These are phyloP conservation scores for Saturnispora quitensis DNA, from an alignment of 805 yeast species.

Conservation along the genomic window DNA sequence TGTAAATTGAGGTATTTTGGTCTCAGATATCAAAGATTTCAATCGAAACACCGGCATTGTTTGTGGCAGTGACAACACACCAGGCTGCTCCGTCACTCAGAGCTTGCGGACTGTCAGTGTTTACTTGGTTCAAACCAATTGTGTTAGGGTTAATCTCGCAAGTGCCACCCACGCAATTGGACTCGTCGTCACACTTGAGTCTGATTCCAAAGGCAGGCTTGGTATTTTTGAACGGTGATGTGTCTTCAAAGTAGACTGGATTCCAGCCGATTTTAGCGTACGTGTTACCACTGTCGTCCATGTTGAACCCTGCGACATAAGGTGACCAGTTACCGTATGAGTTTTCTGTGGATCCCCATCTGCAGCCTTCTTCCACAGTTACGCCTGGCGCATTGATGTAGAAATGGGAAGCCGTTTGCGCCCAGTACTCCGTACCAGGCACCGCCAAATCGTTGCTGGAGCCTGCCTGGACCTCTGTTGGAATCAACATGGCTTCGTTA, in stretches of 20 bases:
- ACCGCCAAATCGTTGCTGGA: slow-evolving; percentile 57
- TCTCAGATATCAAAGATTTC: slow-evolving; percentile 49
- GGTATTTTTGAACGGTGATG: slow-evolving; percentile 42
- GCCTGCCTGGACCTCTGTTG: slow-evolving; percentile 55
- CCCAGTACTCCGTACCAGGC: slow-evolving; percentile 80
- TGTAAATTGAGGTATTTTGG: not conserved
- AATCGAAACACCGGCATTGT: slow-evolving; percentile 54
- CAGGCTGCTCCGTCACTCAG: slow-evolving; percentile 49
- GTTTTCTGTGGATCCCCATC: slow-evolving; percentile 66
- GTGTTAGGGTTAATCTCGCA: slow-evolving; percentile 74
- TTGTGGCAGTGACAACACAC: slow-evolving; percentile 74
- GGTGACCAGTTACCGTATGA: slow-evolving; percentile 91
- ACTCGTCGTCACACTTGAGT: slow-evolving; percentile 61
- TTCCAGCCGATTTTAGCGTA: slow-evolving; percentile 87
- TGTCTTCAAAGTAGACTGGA: slow-evolving; percentile 64
- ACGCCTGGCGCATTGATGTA: slow-evolving; percentile 81
- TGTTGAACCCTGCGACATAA: slow-evolving; percentile 86
- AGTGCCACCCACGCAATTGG: slow-evolving; percentile 64
- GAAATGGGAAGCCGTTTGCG: slow-evolving; percentile 78
- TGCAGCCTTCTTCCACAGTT: slow-evolving; percentile 64
- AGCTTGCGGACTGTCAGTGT: slow-evolving; percentile 30
- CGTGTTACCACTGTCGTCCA: slow-evolving; percentile 60
- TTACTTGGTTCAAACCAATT: slow-evolving; percentile 45
- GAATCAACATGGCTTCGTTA: slow-evolving; percentile 89
- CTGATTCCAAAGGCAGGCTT: slow-evolving; percentile 64